phyloP scores from a whole-genome alignment of 768 basidiomycete species.

The Termitomyces bulborhizus region DNA sequence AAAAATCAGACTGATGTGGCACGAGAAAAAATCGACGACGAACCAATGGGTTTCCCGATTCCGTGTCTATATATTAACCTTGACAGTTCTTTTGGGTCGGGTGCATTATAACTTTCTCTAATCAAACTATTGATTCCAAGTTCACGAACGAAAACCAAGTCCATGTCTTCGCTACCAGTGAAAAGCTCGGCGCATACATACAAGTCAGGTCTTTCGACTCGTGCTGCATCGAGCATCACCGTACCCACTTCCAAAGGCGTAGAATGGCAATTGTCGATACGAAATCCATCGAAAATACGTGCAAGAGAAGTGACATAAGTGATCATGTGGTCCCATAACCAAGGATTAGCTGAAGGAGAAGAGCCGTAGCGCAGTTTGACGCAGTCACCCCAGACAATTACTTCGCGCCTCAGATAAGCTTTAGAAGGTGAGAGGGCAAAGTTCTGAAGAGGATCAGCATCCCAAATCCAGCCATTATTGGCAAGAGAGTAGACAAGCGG shows the following conservation, averaged over 20 bases:
- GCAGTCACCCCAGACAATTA: conserved; percentile 97
- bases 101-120: conserved; percentile 89
- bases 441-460: conserved; percentile 89
- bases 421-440: conserved; percentile 92
- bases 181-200: conserved; percentile 97
- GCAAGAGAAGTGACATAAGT: conserved; percentile 80
- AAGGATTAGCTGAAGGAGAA: conserved; percentile 76
- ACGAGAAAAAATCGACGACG: conserved; percentile 15
- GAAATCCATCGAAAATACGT: conserved; percentile 86
- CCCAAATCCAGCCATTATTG: conserved; percentile 99
- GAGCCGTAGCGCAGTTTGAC: conserved; percentile 95
- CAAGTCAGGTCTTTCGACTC: conserved; percentile 84
- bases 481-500: conserved; percentile 74
- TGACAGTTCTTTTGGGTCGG: conserved; percentile 87
- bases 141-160: conserved; percentile 83
- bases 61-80: conserved; percentile 86
- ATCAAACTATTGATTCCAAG: conserved; percentile 92
- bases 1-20: not conserved
- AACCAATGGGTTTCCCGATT: conserved; percentile 88
- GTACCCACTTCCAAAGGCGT: conserved; percentile 97
- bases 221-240: conserved; percentile 86
- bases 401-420: conserved; percentile 91
- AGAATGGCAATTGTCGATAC: conserved; percentile 98
- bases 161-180: conserved; percentile 93
- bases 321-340: conserved; percentile 92